Evolutionary conservation across 2,329 filamentous ascomycete genomes (phyloP), one percentile per base, ranked within the genome.

Genomic region (Colletotrichum costaricense): DNA sequence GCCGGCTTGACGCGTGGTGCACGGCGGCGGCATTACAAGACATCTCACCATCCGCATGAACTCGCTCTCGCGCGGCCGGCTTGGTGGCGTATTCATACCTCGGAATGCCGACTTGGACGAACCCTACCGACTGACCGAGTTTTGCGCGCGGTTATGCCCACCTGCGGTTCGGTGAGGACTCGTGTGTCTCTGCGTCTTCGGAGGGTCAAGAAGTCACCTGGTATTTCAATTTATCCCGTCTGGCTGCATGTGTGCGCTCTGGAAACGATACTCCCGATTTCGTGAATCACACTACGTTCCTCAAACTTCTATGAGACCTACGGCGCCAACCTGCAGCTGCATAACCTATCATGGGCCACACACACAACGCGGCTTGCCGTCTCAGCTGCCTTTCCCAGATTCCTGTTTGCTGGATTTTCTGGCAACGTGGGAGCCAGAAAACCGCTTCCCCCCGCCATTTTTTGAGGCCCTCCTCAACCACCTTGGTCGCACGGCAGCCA

Each of bases 381-480:
- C 14, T 16, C 38, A 42, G 38, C 38, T 42, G 19, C 14, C 38
- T 62, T n/a, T 49, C 38, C 38, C 30, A 55, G n/a, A 30, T 30
- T 67, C 57, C 35, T 46, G 59, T 59, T 54, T 55, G 49, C 42
- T 49, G 28, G 30, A 59, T 30, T 24, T n/a, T 7, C 42, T 11
- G 33, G 69, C 35, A 70, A 52, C 46, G n/a, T 64, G 49, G 24
- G 55, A 60, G 55, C 35, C 5, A 42, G 33, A 59, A 24, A 30
- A 30, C 24, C 63, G 14, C 67, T 38, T 9, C 5, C 49, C 42
- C 22, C 55, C 22, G 22, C 19, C 60, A 22, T 46, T 69, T 65
- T 62, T 62, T 62, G 67, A 73, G 70, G 70, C 70, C 70, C 22
- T 70, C 67, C 28, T 70, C 70, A 38, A 62, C 35, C n/a, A 42